Percentiles rank a stretch among this genome's conserved stretches.
These are phyloP conservation scores for Taiozyma sp. DNA, from an alignment of 1,139 yeast genomes.

Conservation along the genomic window DNA sequence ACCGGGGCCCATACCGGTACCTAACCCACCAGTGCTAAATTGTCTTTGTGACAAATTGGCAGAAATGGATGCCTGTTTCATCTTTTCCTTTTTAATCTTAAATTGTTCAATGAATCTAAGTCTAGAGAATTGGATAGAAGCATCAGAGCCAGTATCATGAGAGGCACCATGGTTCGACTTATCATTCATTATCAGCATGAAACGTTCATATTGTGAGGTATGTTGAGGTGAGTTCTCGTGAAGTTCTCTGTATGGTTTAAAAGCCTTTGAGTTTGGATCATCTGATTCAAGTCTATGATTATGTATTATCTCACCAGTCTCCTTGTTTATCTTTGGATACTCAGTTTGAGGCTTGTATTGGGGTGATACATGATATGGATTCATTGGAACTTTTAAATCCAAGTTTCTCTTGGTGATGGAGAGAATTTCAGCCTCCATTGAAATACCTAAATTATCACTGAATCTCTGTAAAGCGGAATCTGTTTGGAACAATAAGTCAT, in stretches of 20 bases:
- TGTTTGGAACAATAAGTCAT: conserved; percentile 80
- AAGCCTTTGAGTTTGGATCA: conserved; percentile 36
- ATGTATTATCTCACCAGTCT: conserved; percentile 34
- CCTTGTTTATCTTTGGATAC: conserved; percentile 41
- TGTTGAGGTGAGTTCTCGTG: conserved; percentile 71
- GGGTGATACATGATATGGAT: conserved; percentile 48
- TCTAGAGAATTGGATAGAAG: conserved; percentile 39
- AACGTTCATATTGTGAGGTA: conserved; percentile 84
- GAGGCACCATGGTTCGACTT: conserved; percentile 24
- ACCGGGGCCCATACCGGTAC: conserved; percentile 2
- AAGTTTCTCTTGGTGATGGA: conserved; percentile 74
- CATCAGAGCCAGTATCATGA: conserved; percentile 23
- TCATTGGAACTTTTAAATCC: conserved; percentile 66
- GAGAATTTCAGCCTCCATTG: conserved; percentile 81
- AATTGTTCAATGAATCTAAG: conserved; percentile 46
- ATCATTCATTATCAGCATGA: conserved; percentile 55
- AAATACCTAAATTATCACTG: conserved; percentile 71
- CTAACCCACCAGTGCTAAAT: conserved; percentile 5
- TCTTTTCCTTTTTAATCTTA: conserved; percentile 37
- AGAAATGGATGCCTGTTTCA: conserved; percentile 35
- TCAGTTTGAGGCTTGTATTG: conserved; percentile 42
- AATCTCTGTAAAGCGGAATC: conserved; percentile 66
- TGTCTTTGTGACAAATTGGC: conserved; percentile 21
- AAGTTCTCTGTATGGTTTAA: conserved; percentile 40
- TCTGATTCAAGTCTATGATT: conserved; percentile 46